A percentile compares a stretch with the other conserved stretches of the same genome.
Conservation (phyloP, 1,139 yeast genomes). For the Yamadazyma dushanensis region DNA sequence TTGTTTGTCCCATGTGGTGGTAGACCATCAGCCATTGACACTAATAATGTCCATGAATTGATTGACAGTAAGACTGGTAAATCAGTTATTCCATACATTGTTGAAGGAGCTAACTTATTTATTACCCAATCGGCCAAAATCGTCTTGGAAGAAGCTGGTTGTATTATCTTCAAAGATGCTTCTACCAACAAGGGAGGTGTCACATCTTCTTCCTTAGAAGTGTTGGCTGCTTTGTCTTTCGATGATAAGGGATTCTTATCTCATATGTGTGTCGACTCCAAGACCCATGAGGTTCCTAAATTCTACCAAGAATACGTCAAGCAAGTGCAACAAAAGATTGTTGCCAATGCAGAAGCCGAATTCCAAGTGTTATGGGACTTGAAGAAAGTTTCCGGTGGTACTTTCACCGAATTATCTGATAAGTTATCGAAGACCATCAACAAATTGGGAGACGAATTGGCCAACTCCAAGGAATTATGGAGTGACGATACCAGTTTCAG, state of each 20-base stretch:
- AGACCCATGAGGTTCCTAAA: constrained; percentile 56
- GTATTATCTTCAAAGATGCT: constrained; percentile 88
- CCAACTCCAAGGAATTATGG: constrained; percentile 84
- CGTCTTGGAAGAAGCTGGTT: constrained; percentile 82
- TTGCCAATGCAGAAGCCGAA: constrained; percentile 77
- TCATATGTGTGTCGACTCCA: constrained; percentile 69
- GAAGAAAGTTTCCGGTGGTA: constrained; percentile 61
- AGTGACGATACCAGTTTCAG: constrained; percentile 74
- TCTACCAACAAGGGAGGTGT: constrained; percentile 99
- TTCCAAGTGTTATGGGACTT: constrained; percentile 87
- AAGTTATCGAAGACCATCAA: constrained; percentile 83
- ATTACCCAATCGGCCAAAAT: constrained; percentile 93
- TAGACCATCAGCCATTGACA: constrained; percentile 94
- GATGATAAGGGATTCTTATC: constrained; percentile 78
- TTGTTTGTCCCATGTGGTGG: constrained; percentile 98
- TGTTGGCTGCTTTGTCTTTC: constrained; percentile 88
- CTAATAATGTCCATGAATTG: constrained; percentile 73
- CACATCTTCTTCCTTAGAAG: constrained; percentile 94
- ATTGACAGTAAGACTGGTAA: constrained; percentile 78
- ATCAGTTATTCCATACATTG: constrained; percentile 79
- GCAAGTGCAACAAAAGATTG: constrained; percentile 76
- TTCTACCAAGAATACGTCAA: constrained; percentile 81
- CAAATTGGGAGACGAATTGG: constrained; percentile 84
- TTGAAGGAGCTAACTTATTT: constrained; percentile 96
- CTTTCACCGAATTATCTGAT: constrained; percentile 82